phyloP scores from a whole-genome alignment of 768 basidiomycete genomes.

The Termitomyces sp. region DNA sequence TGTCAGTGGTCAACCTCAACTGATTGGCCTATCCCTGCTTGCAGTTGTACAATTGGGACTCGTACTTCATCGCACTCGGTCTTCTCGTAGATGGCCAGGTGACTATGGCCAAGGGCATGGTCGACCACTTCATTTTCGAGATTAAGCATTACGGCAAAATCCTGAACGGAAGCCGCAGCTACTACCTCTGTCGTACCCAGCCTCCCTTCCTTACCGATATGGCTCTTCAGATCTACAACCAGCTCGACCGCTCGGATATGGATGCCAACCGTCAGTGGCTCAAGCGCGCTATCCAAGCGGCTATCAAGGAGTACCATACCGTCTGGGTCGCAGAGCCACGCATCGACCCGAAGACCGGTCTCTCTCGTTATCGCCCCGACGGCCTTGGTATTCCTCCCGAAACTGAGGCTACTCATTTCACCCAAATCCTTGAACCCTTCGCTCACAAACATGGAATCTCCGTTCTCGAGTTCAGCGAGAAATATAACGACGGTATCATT shows the following conservation, averaged over 20 bases:
- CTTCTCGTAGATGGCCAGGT: constrained; percentile 94
- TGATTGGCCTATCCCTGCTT: constrained; percentile 2
- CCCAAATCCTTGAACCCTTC: constrained; percentile 94
- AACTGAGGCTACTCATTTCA: constrained; percentile 98
- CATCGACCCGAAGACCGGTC: constrained; percentile 90
- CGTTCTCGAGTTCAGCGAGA: constrained; percentile 94
- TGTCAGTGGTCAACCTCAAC: constrained; percentile 10
- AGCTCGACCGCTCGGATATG: constrained; percentile 82
- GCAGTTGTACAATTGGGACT: constrained; percentile 94
- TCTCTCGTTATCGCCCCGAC: constrained; percentile 92
- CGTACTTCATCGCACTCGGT: constrained; percentile 91
- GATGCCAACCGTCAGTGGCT: constrained; percentile 87
- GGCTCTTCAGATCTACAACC: constrained; percentile 97
- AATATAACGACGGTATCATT: constrained; percentile 84
- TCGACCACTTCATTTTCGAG: constrained; percentile 99
- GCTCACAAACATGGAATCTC: constrained; percentile 91
- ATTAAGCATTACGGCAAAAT: constrained; percentile 98
- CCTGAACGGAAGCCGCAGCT: constrained; percentile 92
- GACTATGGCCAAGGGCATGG: constrained; percentile 95
- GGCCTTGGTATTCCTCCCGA: constrained; percentile 97
- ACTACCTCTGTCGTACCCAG: constrained; percentile 94
- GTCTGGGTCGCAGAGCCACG: constrained; percentile 96
- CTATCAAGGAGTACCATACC: constrained; percentile 98
- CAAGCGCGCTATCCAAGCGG: constrained; percentile 93
- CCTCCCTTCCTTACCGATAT: constrained; percentile 99